phyloP scores from a whole-genome alignment of 495 filamentous ascomycete genomes.

The Parathielavia appendiculata region DNA sequence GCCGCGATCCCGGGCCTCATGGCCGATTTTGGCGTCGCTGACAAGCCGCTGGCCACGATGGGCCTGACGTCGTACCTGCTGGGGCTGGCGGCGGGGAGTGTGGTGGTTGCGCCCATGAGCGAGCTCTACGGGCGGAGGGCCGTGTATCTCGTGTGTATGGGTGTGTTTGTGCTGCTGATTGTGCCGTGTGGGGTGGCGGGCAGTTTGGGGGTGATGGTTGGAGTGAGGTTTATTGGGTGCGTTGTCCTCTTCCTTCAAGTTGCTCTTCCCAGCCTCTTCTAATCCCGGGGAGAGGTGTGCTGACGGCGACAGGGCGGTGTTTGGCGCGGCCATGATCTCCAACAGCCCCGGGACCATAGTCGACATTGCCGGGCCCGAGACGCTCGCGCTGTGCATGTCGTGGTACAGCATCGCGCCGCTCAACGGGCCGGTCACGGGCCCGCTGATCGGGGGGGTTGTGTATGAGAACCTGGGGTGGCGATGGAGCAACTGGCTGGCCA shows the following conservation, averaged over 20 bases:
- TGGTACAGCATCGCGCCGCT: constrained; percentile 75
- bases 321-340: constrained; percentile 71
- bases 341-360: constrained; percentile 79
- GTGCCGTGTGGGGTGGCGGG: constrained; percentile 66
- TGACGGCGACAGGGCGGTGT: constrained; percentile 52
- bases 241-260: constrained; percentile 11
- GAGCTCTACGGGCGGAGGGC: constrained; percentile 76
- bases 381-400: constrained; percentile 66
- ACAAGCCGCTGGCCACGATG: constrained; percentile 57
- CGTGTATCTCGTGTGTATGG: constrained; percentile 61
- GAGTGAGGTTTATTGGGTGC: constrained; percentile 67
- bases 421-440: constrained; percentile 64
- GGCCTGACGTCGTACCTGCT: constrained; percentile 76
- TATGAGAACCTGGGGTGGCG: constrained; percentile 76
- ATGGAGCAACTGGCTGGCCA: constrained; percentile 75
- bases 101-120: constrained; percentile 67
- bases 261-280: too few relatives aligned
- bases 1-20: constrained; percentile 62
- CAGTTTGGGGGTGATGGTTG: constrained; percentile 58
- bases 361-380: constrained; percentile 67
- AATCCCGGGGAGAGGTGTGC: neutral
- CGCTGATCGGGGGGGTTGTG: constrained; percentile 71
- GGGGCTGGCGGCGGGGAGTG: constrained; percentile 65
- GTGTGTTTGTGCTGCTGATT: constrained; percentile 59
- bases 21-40: constrained; percentile 55